phyloP scores from a whole-genome alignment of 768 basidiomycete species.

The Lentinus tigrinus region DNA sequence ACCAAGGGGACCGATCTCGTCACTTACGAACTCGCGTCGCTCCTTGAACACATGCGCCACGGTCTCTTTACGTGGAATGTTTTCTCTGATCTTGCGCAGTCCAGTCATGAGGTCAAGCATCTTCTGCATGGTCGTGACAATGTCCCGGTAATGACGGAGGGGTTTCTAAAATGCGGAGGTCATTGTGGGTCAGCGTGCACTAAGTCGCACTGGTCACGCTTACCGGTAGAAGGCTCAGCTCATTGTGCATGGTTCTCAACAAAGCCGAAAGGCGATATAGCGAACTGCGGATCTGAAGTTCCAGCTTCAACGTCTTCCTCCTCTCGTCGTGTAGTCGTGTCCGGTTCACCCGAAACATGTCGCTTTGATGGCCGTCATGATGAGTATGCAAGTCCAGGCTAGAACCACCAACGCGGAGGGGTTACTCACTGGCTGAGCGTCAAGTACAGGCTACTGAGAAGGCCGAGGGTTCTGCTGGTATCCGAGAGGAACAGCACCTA shows the following conservation, averaged over 20 bases:
- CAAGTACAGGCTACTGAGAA: constrained; percentile 44
- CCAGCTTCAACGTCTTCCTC: constrained; percentile 38
- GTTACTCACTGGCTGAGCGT: constrained; percentile 38
- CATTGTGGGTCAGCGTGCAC: background rate
- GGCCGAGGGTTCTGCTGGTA: constrained; percentile 36
- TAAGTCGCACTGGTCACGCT: constrained; percentile 8
- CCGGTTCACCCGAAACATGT: constrained; percentile 33
- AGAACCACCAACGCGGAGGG: background rate
- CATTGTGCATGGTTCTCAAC: constrained; percentile 43
- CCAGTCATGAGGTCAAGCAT: constrained; percentile 44
- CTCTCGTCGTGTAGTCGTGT: constrained; percentile 28
- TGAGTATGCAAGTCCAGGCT: no score
- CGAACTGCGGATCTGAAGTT: constrained; percentile 41
- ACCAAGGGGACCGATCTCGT: no score
- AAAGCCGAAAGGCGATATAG: constrained; percentile 38
- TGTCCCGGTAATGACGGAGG: constrained; percentile 41
- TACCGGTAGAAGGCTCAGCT: constrained; percentile 48
- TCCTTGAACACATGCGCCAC: constrained; percentile 38
- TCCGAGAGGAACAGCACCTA: constrained; percentile 44
- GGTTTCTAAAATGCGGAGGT: constrained; percentile 37
- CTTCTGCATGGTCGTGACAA: constrained; percentile 37
- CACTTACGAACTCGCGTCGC: constrained; percentile 42
- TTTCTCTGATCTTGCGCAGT: constrained; percentile 45
- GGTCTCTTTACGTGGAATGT: constrained; percentile 44
- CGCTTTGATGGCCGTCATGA: constrained; percentile 26